phyloP scores from a whole-genome alignment of 768 basidiomycete genomes.

The Cubamyces sp. region DNA sequence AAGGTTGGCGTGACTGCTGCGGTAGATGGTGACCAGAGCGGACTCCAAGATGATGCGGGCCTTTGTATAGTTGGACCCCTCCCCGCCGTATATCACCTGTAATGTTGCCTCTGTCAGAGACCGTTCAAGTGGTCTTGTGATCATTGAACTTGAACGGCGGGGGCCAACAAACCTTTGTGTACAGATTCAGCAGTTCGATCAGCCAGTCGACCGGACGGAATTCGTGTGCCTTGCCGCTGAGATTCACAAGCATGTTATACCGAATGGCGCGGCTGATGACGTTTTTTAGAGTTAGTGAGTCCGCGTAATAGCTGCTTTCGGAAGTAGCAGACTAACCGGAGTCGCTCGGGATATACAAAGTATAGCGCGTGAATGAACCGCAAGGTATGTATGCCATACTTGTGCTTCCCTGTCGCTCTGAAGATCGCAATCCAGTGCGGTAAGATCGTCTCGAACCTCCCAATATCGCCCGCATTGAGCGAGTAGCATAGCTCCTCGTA shows the following conservation, averaged over 20 bases:
- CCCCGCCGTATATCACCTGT: constrained; percentile 42
- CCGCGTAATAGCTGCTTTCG: not conserved
- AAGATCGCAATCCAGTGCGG: constrained; percentile 37
- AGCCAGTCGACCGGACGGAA: constrained; percentile 46
- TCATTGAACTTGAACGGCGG: not conserved
- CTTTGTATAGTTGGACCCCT: constrained; percentile 40
- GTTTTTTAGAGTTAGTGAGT: not conserved
- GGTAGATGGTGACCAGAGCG: constrained; percentile 40
- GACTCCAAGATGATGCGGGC: constrained; percentile 40
- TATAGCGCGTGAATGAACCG: constrained; percentile 31
- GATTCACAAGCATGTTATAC: constrained; percentile 39
- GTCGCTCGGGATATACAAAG: constrained; percentile 25
- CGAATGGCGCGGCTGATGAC: constrained; percentile 25
- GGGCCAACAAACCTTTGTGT: constrained; percentile 41
- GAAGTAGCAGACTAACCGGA: constrained; percentile 22
- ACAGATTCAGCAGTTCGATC: constrained; percentile 47
- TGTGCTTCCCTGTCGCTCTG: constrained; percentile 37
- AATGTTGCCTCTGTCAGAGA: too few species aligned
- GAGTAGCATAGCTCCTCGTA: constrained; percentile 45
- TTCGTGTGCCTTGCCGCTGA: constrained; percentile 35
- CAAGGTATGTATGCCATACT: constrained; percentile 33
- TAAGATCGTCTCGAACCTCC: constrained; percentile 35
- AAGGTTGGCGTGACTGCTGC: constrained; percentile 20
- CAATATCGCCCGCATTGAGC: constrained; percentile 38
- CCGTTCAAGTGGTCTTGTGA: not conserved